Base-by-base conservation (phyloP, 2,329 filamentous ascomycete genomes). In the Aspergillus tamarii region DNA sequence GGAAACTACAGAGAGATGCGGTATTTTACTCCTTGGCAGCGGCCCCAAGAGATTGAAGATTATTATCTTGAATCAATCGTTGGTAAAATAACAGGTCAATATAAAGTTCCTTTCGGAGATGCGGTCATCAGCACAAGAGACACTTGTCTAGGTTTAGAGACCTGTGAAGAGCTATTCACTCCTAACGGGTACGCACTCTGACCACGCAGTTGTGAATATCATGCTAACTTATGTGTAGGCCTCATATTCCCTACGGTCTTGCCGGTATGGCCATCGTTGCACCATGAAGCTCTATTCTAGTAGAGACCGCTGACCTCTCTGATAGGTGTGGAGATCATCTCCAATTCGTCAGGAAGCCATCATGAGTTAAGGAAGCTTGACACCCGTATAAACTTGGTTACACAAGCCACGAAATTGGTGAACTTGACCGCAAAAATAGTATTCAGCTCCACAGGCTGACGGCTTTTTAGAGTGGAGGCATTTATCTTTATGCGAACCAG, bases 281-380 rank as follows among this genome's bases (percentile, higher is more conserved):
- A 50, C 2, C 14, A 30, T 30, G 46, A 9, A 30, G 46, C 14
- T 30, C 26, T 19, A 8, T n/a, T 9, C 10, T 26, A 3, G 23
- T 50, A 30, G 23, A 28, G 11, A 7, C 14, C 41, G 43, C 61
- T 68, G 23, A 71, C 36, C 30, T 5, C 9, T 14, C 5, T 19
- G 11, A 84, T 88, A 69, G 91, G 92, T 5, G 87, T 88, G 7
- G 91, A 92, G 71, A 88, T 93, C 60, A 85, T 91, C 66, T 87
- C 87, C 10, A 94, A 94, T 75, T 87, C 84, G 3, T 88, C 84
- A 59, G 91, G 88, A 8, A 88, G 84, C 14, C 91, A 94, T 74
- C 87, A 88, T 70, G 85, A 88, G 68, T 77, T 92, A 10, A 81
- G 88, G 21, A 93, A 93, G 74, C 83, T 93, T 0, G 79, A 89